Percentiles rank a stretch among this genome's conserved stretches.
Evolutionary conservation across 2,329 filamentous ascomycete species (phyloP).

Genomic region (Fusarium liriodendri): DNA sequence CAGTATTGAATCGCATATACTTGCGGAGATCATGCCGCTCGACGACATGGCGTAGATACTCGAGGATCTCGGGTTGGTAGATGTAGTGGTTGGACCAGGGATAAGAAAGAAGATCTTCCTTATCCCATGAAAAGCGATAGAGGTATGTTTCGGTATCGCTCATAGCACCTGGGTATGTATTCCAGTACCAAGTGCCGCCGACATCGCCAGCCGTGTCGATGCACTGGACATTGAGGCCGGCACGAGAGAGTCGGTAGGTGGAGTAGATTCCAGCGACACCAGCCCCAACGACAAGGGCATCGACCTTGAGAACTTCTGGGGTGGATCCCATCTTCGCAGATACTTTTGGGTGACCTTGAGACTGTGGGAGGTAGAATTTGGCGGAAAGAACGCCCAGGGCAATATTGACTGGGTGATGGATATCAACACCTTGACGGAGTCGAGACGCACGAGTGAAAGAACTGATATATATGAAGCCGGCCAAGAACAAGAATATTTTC

Average conservation of each 20-base stretch:
- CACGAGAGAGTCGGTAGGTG: not conserved
- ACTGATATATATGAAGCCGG: not conserved
- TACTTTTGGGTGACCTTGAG: not conserved
- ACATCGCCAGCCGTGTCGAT: slow-evolving; percentile 18
- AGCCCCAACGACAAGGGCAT: slow-evolving; percentile 21
- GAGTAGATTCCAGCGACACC: slow-evolving; percentile 16
- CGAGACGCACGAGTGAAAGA: not conserved
- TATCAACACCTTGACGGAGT: not conserved
- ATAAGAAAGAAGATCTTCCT: slow-evolving; percentile 16
- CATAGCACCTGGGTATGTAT: slow-evolving; percentile 24
- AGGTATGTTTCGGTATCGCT: slow-evolving; percentile 21
- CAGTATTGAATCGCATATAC: slow-evolving; percentile 54
- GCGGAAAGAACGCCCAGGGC: not conserved
- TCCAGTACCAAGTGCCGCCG: slow-evolving; percentile 25
- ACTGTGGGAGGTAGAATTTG: not conserved
- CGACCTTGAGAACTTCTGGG: slow-evolving; percentile 4
- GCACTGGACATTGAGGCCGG: slow-evolving; percentile 6
- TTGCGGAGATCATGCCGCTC: slow-evolving; percentile 30
- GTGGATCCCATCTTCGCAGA: not conserved
- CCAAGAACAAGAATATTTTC: not conserved
- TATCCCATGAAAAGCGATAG: slow-evolving; percentile 25
- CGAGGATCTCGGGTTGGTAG: slow-evolving; percentile 23
- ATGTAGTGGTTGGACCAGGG: slow-evolving; percentile 20
- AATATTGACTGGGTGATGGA: not conserved
- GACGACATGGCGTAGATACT: slow-evolving; percentile 17